Conservation (phyloP, 2,329 filamentous ascomycete genomes). For the Fonsecaea pedrosoi region DNA sequence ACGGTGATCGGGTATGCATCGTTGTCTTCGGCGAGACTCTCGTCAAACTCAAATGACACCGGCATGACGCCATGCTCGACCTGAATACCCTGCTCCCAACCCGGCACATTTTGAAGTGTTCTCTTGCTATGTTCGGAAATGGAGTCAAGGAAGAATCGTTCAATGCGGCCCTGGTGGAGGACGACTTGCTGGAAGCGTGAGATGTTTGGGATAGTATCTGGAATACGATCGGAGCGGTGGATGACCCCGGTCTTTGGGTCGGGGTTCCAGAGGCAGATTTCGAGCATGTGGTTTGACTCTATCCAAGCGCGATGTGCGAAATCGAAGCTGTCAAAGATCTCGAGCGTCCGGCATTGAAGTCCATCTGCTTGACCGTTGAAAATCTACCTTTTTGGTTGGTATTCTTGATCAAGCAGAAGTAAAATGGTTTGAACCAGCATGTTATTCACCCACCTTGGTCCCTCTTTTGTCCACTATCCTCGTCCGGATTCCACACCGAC, state of each 20-base stretch:
- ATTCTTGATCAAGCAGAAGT: too few species aligned
- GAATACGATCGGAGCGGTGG: constrained; percentile 64
- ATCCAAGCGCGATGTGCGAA: constrained; percentile 69
- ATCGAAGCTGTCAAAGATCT: constrained; percentile 76
- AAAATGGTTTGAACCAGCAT: background rate
- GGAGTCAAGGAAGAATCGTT: constrained; percentile 69
- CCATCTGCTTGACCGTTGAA: constrained; percentile 59
- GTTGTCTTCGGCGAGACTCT: constrained; percentile 60
- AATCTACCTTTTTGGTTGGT: constrained; percentile 26
- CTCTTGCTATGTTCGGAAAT: constrained; percentile 52
- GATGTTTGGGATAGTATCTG: constrained; percentile 67
- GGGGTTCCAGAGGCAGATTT: constrained; percentile 68
- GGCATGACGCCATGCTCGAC: constrained; percentile 69
- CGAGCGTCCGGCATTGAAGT: constrained; percentile 69
- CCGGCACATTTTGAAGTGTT: constrained; percentile 11
- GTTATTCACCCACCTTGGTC: constrained; percentile 42
- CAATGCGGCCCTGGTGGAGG: constrained; percentile 74
- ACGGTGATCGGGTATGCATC: constrained; percentile 67
- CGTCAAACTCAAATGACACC: constrained; percentile 43
- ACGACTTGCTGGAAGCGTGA: constrained; percentile 70
- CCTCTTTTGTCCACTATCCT: constrained; percentile 57
- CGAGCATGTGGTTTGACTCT: constrained; percentile 72
- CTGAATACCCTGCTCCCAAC: constrained; percentile 42
- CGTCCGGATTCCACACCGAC: constrained; percentile 56
- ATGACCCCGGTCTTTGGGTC: constrained; percentile 61